Base-by-base conservation (phyloP, 2,329 filamentous ascomycete species). In the Lachnellula occidentalis region DNA sequence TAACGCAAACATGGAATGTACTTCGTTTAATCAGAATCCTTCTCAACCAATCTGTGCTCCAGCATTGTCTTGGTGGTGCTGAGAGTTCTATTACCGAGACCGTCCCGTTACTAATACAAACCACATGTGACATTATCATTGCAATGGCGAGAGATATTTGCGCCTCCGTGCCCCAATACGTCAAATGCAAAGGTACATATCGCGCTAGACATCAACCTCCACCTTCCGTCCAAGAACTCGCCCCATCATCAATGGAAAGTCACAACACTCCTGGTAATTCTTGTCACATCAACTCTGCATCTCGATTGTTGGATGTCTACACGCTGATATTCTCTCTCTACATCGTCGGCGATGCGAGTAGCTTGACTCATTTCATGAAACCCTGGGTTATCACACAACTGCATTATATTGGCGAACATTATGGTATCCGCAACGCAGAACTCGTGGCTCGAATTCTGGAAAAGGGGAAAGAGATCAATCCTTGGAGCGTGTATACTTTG, bases 401-500 rank as follows among this genome's bases (percentile, higher is more conserved):
- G n/a, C 34, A 31, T 19, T 37, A 39, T 15, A 48, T 48, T 9
- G 22, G 34, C 6, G 34, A 36, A 9, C 46, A 48, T 48, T 48
- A 19, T 22, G 34, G 31, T 4, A 43, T 49, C 21, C 34, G n/a
- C 14, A 49, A 37, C 12, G 47, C 47, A 15, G 34, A 49, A 5
- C 11, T 21, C 19, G 34, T 49, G 9, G 17, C 31, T 37, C 47
- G 54, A 34, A 49, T 57, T 12, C 39, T 60, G 5, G 50, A 57
- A 15, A 14, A 24, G 6, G 42, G 19, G 27, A 47, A 5, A 8
- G 39, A 59, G n/a, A 6, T 22, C 5, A 27, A 45, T 37, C 41
- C 54, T 17, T 58, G 50, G 53, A 48, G 39, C 31, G 27, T 61
- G 3, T 60, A 60, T 45, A 36, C 51, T 6, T 45, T 57, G 51